A percentile compares a stretch with the other conserved stretches of the same genome.
Evolutionary conservation across 2,329 filamentous ascomycete genomes (phyloP).

Genomic region (Neoarthrinium moseri): DNA sequence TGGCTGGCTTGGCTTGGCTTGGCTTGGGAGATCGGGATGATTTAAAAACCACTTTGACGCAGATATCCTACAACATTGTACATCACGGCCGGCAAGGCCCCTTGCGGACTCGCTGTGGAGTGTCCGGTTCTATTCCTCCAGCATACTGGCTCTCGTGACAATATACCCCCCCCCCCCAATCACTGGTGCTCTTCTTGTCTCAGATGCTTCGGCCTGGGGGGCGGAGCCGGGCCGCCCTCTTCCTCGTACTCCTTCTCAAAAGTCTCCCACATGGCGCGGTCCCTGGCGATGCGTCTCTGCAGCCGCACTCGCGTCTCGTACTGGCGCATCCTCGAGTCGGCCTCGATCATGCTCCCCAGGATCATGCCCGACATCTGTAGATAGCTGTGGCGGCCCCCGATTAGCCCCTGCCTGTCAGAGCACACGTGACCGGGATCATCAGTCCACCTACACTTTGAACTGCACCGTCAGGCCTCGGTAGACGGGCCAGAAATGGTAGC

Average conservation of each 20-base stretch:
- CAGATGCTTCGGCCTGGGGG: conserved; percentile 18
- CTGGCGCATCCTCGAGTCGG: conserved; percentile 64
- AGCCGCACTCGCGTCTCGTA: conserved; percentile 67
- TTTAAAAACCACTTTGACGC: conserved; percentile 9
- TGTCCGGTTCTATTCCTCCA: not conserved
- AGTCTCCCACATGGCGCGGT: conserved; percentile 67
- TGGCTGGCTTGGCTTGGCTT: conserved; percentile 2
- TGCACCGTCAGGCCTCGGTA: conserved; percentile 73
- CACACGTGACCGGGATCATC: not conserved
- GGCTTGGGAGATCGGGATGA: conserved; percentile 9
- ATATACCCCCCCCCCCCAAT: not conserved
- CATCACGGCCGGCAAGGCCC: not conserved
- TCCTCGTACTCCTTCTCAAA: conserved; percentile 62
- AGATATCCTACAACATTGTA: conserved; percentile 17
- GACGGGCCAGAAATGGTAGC: conserved; percentile 64
- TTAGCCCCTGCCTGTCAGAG: not conserved
- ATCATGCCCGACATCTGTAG: conserved; percentile 85
- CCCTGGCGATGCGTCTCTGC: conserved; percentile 60
- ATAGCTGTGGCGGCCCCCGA: conserved; percentile 51
- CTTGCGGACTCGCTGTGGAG: not conserved
- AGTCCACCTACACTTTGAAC: conserved; percentile 67
- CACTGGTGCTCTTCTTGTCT: conserved; percentile 1
- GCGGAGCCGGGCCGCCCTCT: conserved; percentile 34
- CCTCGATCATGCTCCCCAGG: conserved; percentile 74
- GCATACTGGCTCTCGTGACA: not conserved